Evolutionary conservation across 768 basidiomycete species (phyloP).

Genomic region (Lyophyllum shimeji): DNA sequence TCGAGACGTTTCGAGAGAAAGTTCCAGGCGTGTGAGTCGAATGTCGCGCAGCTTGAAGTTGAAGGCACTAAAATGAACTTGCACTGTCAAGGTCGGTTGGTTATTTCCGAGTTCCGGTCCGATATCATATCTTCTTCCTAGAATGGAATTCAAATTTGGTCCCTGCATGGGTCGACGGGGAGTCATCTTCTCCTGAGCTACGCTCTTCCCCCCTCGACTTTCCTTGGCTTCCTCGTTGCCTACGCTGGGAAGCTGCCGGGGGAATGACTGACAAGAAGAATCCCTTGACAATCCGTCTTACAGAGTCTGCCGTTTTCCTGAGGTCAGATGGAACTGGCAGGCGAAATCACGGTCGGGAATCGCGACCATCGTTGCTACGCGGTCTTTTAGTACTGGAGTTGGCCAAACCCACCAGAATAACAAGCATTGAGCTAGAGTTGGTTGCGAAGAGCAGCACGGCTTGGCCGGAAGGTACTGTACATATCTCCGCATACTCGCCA

Average conservation of each 20-base stretch:
- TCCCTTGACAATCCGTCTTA: conserved; percentile 56
- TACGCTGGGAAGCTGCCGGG: background rate
- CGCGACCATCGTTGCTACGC: conserved; percentile 55
- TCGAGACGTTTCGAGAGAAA: no score
- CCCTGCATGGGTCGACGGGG: background rate
- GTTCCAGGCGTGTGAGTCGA: no score
- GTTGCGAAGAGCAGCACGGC: conserved; percentile 68
- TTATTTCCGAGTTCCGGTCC: background rate
- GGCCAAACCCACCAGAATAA: conserved; percentile 80
- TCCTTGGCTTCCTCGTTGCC: background rate
- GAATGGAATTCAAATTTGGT: background rate
- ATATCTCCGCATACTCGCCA: conserved; percentile 1
- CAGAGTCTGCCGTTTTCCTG: conserved; percentile 75
- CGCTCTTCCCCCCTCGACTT: background rate
- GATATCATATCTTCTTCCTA: background rate
- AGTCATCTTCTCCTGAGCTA: background rate
- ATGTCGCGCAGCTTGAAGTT: no score
- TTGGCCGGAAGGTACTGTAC: conserved; percentile 87
- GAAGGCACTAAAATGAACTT: no score
- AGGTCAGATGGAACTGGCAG: conserved; percentile 44
- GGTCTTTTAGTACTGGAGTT: conserved; percentile 59
- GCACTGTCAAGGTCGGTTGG: background rate
- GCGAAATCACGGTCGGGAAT: conserved; percentile 25
- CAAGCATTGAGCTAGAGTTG: conserved; percentile 81
- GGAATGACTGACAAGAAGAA: conserved; percentile 32